phyloP scores from a whole-genome alignment of 305 asterid species.

The Withania somnifera region DNA sequence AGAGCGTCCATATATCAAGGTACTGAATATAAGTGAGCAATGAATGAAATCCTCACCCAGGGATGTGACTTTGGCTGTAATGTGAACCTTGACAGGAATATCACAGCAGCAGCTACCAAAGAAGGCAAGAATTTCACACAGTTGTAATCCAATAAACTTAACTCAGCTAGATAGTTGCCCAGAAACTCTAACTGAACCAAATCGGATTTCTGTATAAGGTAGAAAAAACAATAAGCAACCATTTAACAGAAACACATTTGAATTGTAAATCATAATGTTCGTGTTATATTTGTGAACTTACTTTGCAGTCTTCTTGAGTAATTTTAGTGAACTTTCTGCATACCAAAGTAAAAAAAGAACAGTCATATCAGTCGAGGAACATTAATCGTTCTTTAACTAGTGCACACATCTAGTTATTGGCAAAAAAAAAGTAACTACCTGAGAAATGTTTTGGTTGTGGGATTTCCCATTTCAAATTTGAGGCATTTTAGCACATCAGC shows the following conservation, averaged over 20 bases:
- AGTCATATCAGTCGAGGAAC: background rate
- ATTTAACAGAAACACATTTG: background rate
- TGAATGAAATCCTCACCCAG: conserved; percentile 16
- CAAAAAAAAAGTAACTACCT: background rate
- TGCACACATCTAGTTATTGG: background rate
- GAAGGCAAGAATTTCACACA: conserved; percentile 28
- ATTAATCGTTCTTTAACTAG: background rate
- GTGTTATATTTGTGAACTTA: background rate
- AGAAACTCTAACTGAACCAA: conserved; percentile 11
- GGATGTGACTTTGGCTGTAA: conserved; percentile 16
- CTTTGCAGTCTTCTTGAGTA: conserved; percentile 13
- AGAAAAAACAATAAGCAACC: background rate
- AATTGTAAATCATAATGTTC: background rate
- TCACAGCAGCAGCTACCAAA: conserved; percentile 24
- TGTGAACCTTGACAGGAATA: conserved; percentile 23
- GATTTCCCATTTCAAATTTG: conserved; percentile 68
- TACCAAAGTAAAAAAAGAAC: background rate
- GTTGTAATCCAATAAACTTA: conserved; percentile 19
- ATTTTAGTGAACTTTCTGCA: conserved; percentile 1
- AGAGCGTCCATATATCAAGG: background rate
- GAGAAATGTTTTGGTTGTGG: conserved; percentile 45
- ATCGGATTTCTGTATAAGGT: background rate
- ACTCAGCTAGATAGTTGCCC: conserved; percentile 16
- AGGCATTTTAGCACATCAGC: conserved; percentile 58
- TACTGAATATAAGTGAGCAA: background rate